Conservation (phyloP, 331 rosid species). For the Prunus yedoensis region DNA sequence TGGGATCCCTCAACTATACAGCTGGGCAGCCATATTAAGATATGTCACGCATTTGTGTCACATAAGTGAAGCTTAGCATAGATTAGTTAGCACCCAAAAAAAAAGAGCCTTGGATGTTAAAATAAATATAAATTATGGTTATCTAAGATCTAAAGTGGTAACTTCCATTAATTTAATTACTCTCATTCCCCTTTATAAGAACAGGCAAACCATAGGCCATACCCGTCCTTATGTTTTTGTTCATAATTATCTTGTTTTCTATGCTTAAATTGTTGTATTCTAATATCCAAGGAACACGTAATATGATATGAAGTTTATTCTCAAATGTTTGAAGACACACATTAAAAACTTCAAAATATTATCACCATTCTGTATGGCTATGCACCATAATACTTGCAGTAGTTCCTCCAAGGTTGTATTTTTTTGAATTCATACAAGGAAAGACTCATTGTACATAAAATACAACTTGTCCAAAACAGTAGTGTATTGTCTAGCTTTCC, state of each 20-base stretch:
- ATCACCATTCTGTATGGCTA: not conserved
- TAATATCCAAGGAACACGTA: not conserved
- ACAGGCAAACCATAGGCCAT: not conserved
- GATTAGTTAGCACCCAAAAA: not conserved
- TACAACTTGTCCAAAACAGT: not conserved
- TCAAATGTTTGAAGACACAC: not conserved
- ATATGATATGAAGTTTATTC: not conserved
- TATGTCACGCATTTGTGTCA: not conserved
- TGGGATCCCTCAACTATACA: not conserved
- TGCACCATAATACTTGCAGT: not conserved
- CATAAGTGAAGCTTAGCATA: not conserved
- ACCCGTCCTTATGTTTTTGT: not conserved
- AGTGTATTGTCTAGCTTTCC: not conserved
- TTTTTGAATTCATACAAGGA: not conserved
- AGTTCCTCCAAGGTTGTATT: not conserved
- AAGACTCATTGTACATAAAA: not conserved
- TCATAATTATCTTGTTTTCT: not conserved
- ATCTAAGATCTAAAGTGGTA: not conserved
- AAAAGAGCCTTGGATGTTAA: not conserved
- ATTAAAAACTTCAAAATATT: not conserved
- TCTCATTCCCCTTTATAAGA: not conserved
- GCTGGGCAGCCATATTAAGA: no score
- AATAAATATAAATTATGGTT: not conserved
- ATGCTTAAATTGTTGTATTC: not conserved
- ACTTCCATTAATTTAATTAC: not conserved